Conservation (phyloP, 2,329 filamentous ascomycete genomes). For the Madurella fahalii region DNA sequence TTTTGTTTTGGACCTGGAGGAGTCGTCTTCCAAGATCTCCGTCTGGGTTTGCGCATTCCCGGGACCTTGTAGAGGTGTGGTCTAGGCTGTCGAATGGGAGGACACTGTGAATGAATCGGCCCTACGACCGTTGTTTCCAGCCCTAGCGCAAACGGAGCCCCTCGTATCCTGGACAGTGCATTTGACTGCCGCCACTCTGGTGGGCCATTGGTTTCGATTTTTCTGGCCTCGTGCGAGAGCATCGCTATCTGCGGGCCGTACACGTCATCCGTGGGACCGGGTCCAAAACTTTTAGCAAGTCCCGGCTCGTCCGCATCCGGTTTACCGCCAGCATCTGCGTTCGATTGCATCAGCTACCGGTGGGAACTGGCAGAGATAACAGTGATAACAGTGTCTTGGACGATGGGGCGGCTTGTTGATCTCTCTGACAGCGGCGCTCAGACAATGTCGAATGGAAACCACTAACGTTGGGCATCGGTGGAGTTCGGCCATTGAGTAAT, state of each 20-base stretch:
- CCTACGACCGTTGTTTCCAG: background rate
- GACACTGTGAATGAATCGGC: background rate
- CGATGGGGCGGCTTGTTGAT: background rate
- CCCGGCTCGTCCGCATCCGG: background rate
- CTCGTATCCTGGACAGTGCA: conserved; percentile 5
- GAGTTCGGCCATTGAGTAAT: no score
- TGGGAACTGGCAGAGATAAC: no score
- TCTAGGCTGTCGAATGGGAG: background rate
- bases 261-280: conserved; percentile 9
- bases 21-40: background rate
- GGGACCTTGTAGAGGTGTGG: background rate
- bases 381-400: no score
- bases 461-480: no score
- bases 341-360: background rate
- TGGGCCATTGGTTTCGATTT: conserved; percentile 15
- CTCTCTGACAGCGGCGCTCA: no score
- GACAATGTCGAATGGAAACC: no score
- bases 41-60: background rate
- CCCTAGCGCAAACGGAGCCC: background rate
- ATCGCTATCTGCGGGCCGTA: conserved; percentile 4
- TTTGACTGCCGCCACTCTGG: conserved; percentile 11
- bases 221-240: background rate
- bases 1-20: background rate
- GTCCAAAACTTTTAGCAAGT: background rate
- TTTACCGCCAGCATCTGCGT: background rate